Percentiles rank a stretch among this genome's conserved stretches.
These are phyloP conservation scores for Penicillium waksmanii DNA, from an alignment of 495 filamentous ascomycete species.

Conservation along the genomic window DNA sequence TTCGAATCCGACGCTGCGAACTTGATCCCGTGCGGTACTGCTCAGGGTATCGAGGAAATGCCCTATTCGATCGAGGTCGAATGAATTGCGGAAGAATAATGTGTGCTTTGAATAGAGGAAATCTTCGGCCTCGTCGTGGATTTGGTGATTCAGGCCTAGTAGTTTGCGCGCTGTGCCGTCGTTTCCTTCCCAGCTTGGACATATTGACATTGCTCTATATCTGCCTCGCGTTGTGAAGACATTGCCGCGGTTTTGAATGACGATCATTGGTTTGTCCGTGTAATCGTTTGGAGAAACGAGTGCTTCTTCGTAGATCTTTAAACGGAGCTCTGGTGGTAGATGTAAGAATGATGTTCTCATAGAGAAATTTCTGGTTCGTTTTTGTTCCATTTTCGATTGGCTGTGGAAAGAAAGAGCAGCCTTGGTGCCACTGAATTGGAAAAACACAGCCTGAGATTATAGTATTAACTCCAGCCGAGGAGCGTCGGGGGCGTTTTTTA, in stretches of 20 bases:
- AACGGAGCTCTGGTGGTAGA: slow-evolving; percentile 43
- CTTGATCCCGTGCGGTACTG: slow-evolving; percentile 32
- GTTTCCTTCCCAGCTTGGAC: slow-evolving; percentile 41
- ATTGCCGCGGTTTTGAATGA: slow-evolving; percentile 39
- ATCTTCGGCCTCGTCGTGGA: slow-evolving; percentile 48
- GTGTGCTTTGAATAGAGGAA: slow-evolving; percentile 45
- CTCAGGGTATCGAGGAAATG: slow-evolving; percentile 44
- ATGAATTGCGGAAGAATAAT: slow-evolving; percentile 47
- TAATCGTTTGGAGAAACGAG: slow-evolving; percentile 41
- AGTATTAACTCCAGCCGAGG: too few relatives aligned
- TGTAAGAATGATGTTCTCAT: slow-evolving; percentile 27
- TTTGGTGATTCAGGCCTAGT: slow-evolving; percentile 40
- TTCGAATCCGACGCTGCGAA: slow-evolving; percentile 48
- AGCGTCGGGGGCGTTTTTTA: too few relatives aligned
- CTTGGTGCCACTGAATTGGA: too few relatives aligned
- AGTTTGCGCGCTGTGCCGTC: slow-evolving; percentile 37
- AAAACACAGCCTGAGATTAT: too few relatives aligned
- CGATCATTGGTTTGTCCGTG: slow-evolving; percentile 39
- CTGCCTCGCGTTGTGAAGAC: slow-evolving; percentile 36
- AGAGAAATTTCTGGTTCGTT: not conserved
- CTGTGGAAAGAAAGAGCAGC: too few relatives aligned
- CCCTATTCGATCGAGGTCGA: slow-evolving; percentile 40
- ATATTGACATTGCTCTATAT: slow-evolving; percentile 41
- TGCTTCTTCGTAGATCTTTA: slow-evolving; percentile 49
- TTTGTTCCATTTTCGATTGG: slow-evolving; percentile 1